Evolutionary conservation across 345 rosid genomes (phyloP), one percentile per base, ranked within the genome.

Genomic region (Linum usitatissimum): DNA sequence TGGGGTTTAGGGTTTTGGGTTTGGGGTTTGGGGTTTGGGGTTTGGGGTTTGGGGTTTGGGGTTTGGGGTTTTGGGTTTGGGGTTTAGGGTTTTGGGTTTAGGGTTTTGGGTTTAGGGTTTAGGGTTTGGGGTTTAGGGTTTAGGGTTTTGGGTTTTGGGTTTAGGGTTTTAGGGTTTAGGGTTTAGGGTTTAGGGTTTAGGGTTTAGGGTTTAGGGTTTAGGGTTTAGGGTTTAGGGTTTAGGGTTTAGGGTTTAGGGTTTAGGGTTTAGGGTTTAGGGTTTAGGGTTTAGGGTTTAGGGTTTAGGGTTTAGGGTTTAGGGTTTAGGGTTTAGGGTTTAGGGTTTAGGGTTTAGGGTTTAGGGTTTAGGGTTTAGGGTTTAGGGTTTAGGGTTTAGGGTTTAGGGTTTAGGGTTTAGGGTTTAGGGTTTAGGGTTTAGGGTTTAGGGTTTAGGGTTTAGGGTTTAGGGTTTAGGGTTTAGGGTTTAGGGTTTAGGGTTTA

Each of bases 231-330:
- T 62, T 62, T 62, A 62, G 65, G 65, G 65, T 62, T 62, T 62
- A 42, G 65, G 65, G 65, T 62, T 62, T 31, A 48, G 65, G 65
- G 36, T 62, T 40, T n/a, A 23, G 28, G 28, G 28, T 23, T 23
- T 23, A 23, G 28, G 28, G 28, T 23, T 23, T 23, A 2, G 28
- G 28, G 28, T 23, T 23, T 23, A 23, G 28, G 28, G 28, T 23
- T 23, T 23, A 23, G 28, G 28, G 28, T 62, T 62, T 62, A 62
- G 65, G 65, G 65, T 62, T 62, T 62, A 62, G 65, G 65, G 64
- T 62, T 62, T 62, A 62, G 65, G 65, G 65, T 62, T 62, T 62
- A 62, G 65, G 65, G 65, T 62, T 62, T 62, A 62, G 65, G 65
- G 65, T 12, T 62, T 62, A 18, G 31, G 65, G 65, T 19, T 62